phyloP scores from a whole-genome alignment of 177 flowering plant genomes.

The Vitis hybrid region DNA sequence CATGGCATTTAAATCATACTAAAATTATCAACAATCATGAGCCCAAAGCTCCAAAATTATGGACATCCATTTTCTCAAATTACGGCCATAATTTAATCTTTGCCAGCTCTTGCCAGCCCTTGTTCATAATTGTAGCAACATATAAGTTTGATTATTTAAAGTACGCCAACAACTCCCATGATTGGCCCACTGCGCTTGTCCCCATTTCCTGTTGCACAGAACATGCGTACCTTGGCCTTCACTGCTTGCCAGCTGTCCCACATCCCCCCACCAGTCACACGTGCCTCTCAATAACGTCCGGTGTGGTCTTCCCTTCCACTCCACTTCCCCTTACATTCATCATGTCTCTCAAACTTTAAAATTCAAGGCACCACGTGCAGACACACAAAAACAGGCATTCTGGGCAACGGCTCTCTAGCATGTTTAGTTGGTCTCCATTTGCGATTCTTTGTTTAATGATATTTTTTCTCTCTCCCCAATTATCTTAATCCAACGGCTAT shows the following conservation, averaged over 20 bases:
- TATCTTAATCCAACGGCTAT: slow-evolving; percentile 11
- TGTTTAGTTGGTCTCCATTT: slow-evolving; percentile 23
- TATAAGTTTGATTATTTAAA: neutral
- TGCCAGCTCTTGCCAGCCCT: slow-evolving; percentile 26
- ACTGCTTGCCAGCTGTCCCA: slow-evolving; percentile 3
- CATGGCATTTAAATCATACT: no score
- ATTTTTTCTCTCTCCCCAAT: slow-evolving; percentile 15
- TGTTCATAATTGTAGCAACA: neutral
- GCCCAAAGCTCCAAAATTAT: neutral
- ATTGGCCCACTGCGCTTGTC: neutral
- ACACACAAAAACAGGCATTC: slow-evolving; percentile 1
- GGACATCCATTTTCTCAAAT: neutral
- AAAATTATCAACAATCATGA: neutral
- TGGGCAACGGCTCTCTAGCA: neutral
- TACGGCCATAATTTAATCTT: neutral
- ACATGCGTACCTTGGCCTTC: neutral
- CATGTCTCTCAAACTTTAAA: neutral
- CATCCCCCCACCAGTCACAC: neutral
- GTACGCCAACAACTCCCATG: neutral
- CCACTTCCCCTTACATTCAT: neutral
- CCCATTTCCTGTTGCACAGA: neutral
- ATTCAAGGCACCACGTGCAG: slow-evolving; percentile 4
- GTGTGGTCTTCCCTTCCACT: neutral
- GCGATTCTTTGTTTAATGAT: slow-evolving; percentile 3
- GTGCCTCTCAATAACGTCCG: slow-evolving; percentile 5